A percentile compares a stretch with the other conserved stretches of the same genome.
Evolutionary conservation across 441 rosid genomes (phyloP).

Genomic region (Eutrema salsugineum): DNA sequence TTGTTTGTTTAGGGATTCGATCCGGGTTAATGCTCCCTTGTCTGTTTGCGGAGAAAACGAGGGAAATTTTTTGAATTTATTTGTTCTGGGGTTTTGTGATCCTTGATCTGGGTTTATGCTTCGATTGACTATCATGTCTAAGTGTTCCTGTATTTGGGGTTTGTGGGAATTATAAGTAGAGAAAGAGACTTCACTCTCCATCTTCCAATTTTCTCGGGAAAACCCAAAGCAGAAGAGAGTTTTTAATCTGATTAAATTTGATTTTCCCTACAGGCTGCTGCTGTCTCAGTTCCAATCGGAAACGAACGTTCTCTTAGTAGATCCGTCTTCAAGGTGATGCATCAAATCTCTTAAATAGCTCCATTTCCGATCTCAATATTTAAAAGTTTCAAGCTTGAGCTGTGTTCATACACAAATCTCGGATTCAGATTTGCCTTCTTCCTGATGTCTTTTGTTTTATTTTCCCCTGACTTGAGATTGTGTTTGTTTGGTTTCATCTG

Average conservation of each 20-base stretch:
- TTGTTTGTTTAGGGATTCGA: neutral
- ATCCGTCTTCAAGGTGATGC: conserved; percentile 54
- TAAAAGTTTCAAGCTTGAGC: neutral
- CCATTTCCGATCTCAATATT: neutral
- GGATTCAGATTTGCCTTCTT: neutral
- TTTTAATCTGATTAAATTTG: neutral
- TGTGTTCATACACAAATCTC: neutral
- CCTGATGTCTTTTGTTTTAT: neutral
- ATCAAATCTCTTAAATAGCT: neutral
- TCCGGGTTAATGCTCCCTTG: neutral
- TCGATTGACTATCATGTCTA: neutral
- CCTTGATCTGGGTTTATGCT: conserved; percentile 5
- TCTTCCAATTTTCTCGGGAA: neutral
- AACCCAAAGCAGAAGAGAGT: neutral
- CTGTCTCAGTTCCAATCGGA: conserved; percentile 48
- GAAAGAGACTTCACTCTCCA: neutral
- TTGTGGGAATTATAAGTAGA: no score
- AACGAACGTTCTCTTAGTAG: conserved; percentile 39
- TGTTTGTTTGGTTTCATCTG: neutral
- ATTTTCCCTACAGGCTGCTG: conserved; percentile 16
- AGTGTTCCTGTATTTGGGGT: neutral
- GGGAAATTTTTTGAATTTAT: conserved; percentile 4
- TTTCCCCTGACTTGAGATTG: neutral
- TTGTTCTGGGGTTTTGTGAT: neutral
- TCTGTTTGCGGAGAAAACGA: conserved; percentile 26